Evolutionary conservation across 805 yeast genomes (phyloP).

Genomic region (Scheffersomyces coipomensis): DNA sequence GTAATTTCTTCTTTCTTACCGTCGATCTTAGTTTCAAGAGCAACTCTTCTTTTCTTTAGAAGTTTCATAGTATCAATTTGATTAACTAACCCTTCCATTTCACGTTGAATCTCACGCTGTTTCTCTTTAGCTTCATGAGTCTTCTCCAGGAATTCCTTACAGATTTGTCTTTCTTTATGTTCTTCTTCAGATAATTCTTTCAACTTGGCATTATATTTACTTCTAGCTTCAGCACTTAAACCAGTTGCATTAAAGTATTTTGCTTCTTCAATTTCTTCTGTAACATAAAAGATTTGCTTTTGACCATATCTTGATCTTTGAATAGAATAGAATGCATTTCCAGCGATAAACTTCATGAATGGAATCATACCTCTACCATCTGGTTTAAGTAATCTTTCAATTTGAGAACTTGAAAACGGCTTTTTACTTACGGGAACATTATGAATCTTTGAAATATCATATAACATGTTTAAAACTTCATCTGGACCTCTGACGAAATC

Average conservation of each 20-base stretch:
- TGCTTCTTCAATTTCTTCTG: slow-evolving; percentile 31
- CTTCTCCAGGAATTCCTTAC: slow-evolving; percentile 6
- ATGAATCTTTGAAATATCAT: slow-evolving; percentile 46
- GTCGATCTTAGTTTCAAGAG: slow-evolving; percentile 22
- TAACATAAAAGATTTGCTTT: slow-evolving; percentile 46
- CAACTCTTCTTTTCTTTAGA: slow-evolving; percentile 11
- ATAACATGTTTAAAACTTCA: slow-evolving; percentile 69
- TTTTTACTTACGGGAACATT: slow-evolving; percentile 62
- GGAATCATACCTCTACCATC: slow-evolving; percentile 36
- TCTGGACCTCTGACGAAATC: slow-evolving; percentile 76
- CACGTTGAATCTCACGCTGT: slow-evolving; percentile 1
- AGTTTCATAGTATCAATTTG: slow-evolving; percentile 5
- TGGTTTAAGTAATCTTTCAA: slow-evolving; percentile 32
- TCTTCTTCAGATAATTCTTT: slow-evolving; percentile 10
- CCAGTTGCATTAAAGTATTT: slow-evolving; percentile 32
- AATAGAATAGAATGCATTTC: slow-evolving; percentile 50
- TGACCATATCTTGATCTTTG: slow-evolving; percentile 64
- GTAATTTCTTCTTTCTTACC: slow-evolving; percentile 28
- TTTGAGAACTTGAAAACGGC: slow-evolving; percentile 42
- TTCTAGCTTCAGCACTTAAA: slow-evolving; percentile 24
- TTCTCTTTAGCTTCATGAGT: slow-evolving; percentile 1
- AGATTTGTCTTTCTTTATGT: slow-evolving; percentile 14
- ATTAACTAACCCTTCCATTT: slow-evolving; percentile 6
- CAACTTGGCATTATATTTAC: background rate
- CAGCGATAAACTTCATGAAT: slow-evolving; percentile 61